Evolutionary conservation across 129 eudicot species (phyloP).

Genomic region (Arctium lappa): DNA sequence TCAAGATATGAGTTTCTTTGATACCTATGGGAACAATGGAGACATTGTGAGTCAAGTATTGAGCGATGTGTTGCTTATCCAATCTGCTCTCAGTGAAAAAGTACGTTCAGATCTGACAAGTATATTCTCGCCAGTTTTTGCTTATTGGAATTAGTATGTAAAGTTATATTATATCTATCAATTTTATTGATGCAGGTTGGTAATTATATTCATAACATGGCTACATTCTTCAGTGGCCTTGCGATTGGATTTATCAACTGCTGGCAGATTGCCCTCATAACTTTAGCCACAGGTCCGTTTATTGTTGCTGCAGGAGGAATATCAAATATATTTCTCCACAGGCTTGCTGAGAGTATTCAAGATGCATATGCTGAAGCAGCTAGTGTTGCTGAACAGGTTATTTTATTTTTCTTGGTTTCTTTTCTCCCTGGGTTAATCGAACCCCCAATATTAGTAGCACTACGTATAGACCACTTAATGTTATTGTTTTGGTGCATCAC

Average conservation of each 20-base stretch:
- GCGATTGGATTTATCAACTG: slow-evolving; percentile 91
- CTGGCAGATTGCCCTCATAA: slow-evolving; percentile 94
- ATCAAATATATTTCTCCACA: slow-evolving; percentile 93
- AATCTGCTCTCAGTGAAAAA: slow-evolving; percentile 98
- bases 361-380: slow-evolving; percentile 99
- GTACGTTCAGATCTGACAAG: slow-evolving; percentile 39
- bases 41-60: slow-evolving; percentile 98
- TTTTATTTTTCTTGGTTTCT: neutral
- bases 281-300: slow-evolving; percentile 90
- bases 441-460: neutral
- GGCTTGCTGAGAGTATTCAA: slow-evolving; percentile 97
- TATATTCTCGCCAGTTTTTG: neutral
- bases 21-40: slow-evolving; percentile 96
- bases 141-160: neutral
- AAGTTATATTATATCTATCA: neutral
- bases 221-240: slow-evolving; percentile 96
- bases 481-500: neutral
- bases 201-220: slow-evolving; percentile 98
- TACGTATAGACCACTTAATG: neutral
- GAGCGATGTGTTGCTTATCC: slow-evolving; percentile 93
- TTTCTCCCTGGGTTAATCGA: neutral
- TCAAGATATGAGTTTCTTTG: slow-evolving; percentile 98
- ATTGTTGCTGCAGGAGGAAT: slow-evolving; percentile 99
- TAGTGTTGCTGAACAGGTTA: slow-evolving; percentile 97
- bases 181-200: slow-evolving; percentile 66